phyloP scores from a whole-genome alignment of 2,329 filamentous ascomycete species.

The Trichoderma semiorbis region DNA sequence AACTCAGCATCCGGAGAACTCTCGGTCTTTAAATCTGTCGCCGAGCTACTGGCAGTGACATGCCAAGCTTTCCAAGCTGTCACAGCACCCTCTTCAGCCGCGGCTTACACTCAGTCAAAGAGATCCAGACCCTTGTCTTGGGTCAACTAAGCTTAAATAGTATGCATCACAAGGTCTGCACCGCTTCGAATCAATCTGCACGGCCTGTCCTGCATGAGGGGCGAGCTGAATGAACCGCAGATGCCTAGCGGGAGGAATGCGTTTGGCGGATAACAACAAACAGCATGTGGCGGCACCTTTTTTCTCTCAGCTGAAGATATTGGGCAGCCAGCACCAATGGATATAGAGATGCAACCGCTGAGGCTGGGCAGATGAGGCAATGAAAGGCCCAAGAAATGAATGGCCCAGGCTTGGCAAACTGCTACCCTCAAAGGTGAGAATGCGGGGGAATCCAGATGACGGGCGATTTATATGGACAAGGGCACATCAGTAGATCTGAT shows the following conservation, averaged over 20 bases:
- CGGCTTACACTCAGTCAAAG: background rate
- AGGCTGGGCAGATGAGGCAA: background rate
- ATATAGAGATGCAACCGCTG: background rate
- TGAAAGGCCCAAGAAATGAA: background rate
- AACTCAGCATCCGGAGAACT: background rate
- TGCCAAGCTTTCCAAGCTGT: background rate
- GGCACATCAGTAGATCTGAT: background rate
- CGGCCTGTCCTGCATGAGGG: background rate
- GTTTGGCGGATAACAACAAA: background rate
- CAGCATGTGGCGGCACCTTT: background rate
- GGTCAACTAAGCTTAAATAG: constrained; percentile 3
- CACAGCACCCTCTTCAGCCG: background rate
- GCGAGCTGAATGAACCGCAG: background rate
- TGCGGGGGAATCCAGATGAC: background rate
- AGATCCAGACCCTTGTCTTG: background rate
- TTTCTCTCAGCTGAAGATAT: background rate
- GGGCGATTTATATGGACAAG: background rate
- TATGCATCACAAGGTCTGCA: background rate
- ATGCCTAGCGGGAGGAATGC: background rate
- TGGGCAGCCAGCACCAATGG: background rate
- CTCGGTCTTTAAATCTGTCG: constrained; percentile 5
- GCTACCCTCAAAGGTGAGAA: background rate
- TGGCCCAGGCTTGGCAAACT: background rate
- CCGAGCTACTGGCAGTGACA: background rate
- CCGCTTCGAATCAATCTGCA: background rate